A percentile compares a stretch with the other conserved stretches of the same genome.
Conservation (phyloP, 2,329 filamentous ascomycete genomes). For the Aspergillus caelatus region DNA sequence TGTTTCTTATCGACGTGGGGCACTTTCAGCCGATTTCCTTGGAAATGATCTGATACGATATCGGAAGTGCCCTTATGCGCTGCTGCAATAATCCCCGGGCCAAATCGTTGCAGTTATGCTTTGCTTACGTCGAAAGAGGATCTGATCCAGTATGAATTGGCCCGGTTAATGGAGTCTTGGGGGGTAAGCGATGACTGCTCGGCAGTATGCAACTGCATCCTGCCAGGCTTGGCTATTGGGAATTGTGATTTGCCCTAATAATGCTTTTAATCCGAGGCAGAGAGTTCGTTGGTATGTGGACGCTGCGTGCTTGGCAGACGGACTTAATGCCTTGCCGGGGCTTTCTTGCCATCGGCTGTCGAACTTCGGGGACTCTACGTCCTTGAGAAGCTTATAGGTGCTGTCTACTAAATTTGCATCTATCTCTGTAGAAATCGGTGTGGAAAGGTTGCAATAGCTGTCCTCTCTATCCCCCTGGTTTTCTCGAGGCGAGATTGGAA, state of each 20-base stretch:
- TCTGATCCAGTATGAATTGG: neutral
- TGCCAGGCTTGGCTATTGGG: neutral
- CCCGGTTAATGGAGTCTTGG: neutral
- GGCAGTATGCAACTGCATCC: neutral
- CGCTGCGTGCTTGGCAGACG: no score
- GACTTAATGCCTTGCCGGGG: no score
- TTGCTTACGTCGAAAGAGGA: neutral
- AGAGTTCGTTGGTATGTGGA: neutral
- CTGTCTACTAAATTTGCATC: no score
- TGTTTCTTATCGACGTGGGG: neutral
- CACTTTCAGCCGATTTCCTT: neutral
- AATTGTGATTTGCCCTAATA: neutral
- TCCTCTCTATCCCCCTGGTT: neutral
- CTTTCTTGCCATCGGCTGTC: no score
- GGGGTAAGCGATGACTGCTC: neutral
- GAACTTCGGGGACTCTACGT: no score
- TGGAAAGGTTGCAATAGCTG: neutral
- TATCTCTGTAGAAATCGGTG: neutral
- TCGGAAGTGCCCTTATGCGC: neutral
- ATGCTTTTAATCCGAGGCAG: neutral
- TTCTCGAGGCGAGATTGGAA: neutral
- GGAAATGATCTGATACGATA: neutral
- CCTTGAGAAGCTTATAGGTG: no score
- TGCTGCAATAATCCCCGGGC: neutral
- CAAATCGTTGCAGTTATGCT: neutral